Percentiles rank a stretch among this genome's conserved stretches.
Evolutionary conservation across 306 rosid genomes (phyloP).

Genomic region (Castanea sativa): DNA sequence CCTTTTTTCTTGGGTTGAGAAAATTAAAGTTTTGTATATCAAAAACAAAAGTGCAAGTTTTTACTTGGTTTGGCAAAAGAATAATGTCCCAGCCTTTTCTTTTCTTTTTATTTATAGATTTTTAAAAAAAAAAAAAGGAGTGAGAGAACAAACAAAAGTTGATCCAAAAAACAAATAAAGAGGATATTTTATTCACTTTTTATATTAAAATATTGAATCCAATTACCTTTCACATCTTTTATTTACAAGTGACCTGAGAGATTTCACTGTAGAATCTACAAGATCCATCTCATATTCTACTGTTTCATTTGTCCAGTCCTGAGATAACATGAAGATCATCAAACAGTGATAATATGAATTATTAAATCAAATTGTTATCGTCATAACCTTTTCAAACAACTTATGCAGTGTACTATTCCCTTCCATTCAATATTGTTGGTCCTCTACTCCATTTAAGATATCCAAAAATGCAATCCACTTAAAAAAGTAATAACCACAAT

Average conservation of each 20-base stretch:
- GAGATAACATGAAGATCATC: conserved; percentile 6
- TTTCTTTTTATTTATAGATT: background rate
- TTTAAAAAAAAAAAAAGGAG: background rate
- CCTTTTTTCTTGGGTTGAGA: background rate
- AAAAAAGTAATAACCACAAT: too few relatives aligned
- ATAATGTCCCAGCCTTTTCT: background rate
- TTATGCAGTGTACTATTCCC: background rate
- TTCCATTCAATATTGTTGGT: too few relatives aligned
- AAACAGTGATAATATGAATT: background rate
- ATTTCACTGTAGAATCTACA: conserved; percentile 63
- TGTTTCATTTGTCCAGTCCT: conserved; percentile 77
- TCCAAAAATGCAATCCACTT: too few relatives aligned
- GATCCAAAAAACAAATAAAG: background rate
- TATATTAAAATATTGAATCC: conserved; percentile 13
- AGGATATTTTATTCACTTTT: background rate
- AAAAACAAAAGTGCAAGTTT: background rate
- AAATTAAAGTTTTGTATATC: background rate
- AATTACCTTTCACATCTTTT: conserved; percentile 83
- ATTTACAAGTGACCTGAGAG: conserved; percentile 79
- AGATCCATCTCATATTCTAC: conserved; percentile 74
- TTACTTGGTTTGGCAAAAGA: background rate
- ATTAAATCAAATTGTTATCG: conserved; percentile 1
- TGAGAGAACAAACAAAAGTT: background rate
- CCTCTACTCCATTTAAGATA: too few relatives aligned
- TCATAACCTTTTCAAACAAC: background rate